phyloP scores from a whole-genome alignment of 176 grass and related monocot species.

The Poa pratensis region DNA sequence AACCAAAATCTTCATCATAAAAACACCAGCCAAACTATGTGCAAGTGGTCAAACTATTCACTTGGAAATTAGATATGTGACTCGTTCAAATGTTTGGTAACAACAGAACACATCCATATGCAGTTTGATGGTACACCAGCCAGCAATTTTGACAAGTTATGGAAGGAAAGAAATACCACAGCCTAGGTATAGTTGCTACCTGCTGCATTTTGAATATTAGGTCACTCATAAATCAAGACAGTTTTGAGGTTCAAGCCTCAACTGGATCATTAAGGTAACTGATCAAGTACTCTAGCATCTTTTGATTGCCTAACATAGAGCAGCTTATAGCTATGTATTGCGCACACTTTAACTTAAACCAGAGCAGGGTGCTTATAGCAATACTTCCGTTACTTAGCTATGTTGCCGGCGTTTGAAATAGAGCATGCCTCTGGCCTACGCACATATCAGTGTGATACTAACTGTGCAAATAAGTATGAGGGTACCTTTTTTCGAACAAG shows the following conservation, averaged over 20 bases:
- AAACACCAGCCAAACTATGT: background rate
- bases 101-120: background rate
- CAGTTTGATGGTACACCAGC: background rate
- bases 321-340: background rate
- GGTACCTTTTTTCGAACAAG: background rate
- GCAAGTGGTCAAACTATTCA: conserved; percentile 25
- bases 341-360: background rate
- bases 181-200: conserved; percentile 4
- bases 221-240: background rate
- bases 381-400: conserved; percentile 23
- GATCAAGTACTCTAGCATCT: background rate
- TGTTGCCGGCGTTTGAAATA: background rate
- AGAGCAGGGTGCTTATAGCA: background rate
- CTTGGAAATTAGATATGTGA: background rate
- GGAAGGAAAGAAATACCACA: background rate
- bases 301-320: background rate
- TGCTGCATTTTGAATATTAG: background rate
- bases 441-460: background rate
- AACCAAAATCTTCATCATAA: background rate
- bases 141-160: background rate
- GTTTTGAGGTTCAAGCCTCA: background rate
- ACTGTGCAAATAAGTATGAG: background rate
- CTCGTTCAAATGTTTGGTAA: background rate
- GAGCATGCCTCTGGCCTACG: background rate
- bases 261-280: conserved; percentile 5